phyloP scores from a whole-genome alignment of 2,329 filamentous ascomycete genomes.

The Sporothrix luriei region DNA sequence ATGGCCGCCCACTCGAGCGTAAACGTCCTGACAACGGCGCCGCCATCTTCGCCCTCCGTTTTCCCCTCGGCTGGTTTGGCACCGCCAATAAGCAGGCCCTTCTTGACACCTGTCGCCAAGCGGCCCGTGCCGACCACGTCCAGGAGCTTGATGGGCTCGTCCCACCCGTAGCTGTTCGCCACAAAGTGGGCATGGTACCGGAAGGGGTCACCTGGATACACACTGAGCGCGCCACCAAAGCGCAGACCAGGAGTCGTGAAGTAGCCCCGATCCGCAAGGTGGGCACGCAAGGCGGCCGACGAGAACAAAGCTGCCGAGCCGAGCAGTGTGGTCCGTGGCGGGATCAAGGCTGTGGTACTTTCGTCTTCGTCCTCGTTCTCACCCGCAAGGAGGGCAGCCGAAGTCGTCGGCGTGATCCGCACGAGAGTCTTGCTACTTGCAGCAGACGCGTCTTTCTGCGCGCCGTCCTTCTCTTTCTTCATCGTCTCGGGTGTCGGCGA shows the following conservation, averaged over 20 bases:
- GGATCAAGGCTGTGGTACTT: not conserved
- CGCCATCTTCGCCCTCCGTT: not conserved
- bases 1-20: constrained; percentile 94
- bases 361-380: not conserved
- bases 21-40: constrained; percentile 64
- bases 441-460: not conserved
- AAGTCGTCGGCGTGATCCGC: constrained; percentile 48
- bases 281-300: constrained; percentile 66
- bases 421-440: constrained; percentile 7
- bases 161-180: constrained; percentile 81
- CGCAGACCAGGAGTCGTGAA: constrained; percentile 90
- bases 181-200: constrained; percentile 96
- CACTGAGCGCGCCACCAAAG: constrained; percentile 91
- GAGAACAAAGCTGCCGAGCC: not conserved
- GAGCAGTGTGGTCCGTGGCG: not conserved
- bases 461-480: not conserved
- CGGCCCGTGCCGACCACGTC: constrained; percentile 85
- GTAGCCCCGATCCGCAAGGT: constrained; percentile 77
- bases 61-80: constrained; percentile 34
- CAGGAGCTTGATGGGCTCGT: constrained; percentile 80
- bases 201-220: constrained; percentile 92
- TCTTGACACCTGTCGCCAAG: constrained; percentile 93
- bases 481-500: not conserved
- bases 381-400: constrained; percentile 41
- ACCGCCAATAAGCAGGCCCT: constrained; percentile 87